Percentiles rank a stretch among this genome's conserved stretches.
These are phyloP conservation scores for Leptosphaerulina australis DNA, from an alignment of 2,329 filamentous ascomycete species.

Conservation along the genomic window DNA sequence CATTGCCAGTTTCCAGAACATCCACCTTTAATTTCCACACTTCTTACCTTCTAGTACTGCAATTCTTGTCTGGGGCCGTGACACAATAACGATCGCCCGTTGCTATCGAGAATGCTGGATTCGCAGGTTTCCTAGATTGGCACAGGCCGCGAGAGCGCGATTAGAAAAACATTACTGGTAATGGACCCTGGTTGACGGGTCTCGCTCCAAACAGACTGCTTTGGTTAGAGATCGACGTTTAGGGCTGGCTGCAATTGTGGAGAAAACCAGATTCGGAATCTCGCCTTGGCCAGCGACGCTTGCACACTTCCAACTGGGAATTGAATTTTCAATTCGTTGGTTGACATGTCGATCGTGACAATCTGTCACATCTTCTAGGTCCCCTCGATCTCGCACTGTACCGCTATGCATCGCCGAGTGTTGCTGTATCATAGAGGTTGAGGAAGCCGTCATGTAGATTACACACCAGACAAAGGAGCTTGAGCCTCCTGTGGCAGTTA, in stretches of 20 bases:
- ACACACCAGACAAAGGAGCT: background rate
- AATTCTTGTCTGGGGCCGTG: background rate
- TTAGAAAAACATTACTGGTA: conserved; percentile 14
- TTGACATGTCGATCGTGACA: conserved; percentile 20
- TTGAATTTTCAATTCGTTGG: conserved; percentile 2
- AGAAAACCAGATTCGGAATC: conserved; percentile 24
- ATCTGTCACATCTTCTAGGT: conserved; percentile 17
- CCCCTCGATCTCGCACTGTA: conserved; percentile 9
- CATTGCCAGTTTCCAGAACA: conserved; percentile 16
- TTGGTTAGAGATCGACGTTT: conserved; percentile 26
- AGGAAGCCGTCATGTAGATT: conserved; percentile 2
- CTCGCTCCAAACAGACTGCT: conserved; percentile 15
- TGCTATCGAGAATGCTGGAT: conserved; percentile 2
- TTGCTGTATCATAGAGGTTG: conserved; percentile 3
- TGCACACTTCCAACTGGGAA: conserved; percentile 25
- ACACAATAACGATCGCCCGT: conserved; percentile 8
- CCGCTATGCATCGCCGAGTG: background rate
- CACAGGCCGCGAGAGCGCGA: conserved; percentile 6
- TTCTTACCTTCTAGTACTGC: conserved; percentile 9
- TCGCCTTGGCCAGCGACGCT: conserved; percentile 20
- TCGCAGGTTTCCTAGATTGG: conserved; percentile 13
- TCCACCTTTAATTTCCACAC: background rate
- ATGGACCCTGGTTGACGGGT: conserved; percentile 22
- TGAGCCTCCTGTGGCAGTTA: conserved; percentile 1
- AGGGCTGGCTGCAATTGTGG: conserved; percentile 28